Evolutionary conservation across 495 filamentous ascomycete genomes (phyloP).

Genomic region (Penicillium angulare): DNA sequence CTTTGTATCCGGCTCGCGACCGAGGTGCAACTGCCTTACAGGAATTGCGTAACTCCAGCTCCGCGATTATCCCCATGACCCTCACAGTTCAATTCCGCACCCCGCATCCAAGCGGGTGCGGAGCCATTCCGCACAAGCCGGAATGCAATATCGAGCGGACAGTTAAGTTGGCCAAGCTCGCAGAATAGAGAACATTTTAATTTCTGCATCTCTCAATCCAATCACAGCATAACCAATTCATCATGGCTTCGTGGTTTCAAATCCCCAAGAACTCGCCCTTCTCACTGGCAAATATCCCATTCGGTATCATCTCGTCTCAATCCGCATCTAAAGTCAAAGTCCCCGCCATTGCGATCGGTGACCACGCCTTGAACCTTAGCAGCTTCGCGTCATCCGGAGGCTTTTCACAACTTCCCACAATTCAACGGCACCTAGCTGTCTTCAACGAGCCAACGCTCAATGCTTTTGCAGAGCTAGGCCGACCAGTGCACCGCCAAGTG

Average conservation of each 20-base stretch:
- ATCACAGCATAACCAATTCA: neutral
- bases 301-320: conserved; percentile 74
- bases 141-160: conserved; percentile 5
- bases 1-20: neutral
- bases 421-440: conserved; percentile 56
- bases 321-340: conserved; percentile 59
- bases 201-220: neutral
- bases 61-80: conserved; percentile 18
- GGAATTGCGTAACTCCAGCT: neutral
- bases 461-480: conserved; percentile 75
- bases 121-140: conserved; percentile 25
- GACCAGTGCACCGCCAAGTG: conserved; percentile 67
- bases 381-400: conserved; percentile 57
- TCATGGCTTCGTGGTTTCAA: conserved; percentile 64
- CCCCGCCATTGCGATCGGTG: conserved; percentile 76
- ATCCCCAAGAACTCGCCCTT: conserved; percentile 69
- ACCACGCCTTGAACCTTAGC: conserved; percentile 73
- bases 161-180: conserved; percentile 10
- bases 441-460: conserved; percentile 75
- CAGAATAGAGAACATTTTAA: neutral
- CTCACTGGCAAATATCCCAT: conserved; percentile 87
- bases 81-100: conserved; percentile 15
- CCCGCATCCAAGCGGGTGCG: conserved; percentile 31
- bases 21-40: neutral
- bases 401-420: conserved; percentile 58